Evolutionary conservation across 345 rosid genomes (phyloP), one percentile per base, ranked within the genome.

Genomic region (Kernera saxatilis): DNA sequence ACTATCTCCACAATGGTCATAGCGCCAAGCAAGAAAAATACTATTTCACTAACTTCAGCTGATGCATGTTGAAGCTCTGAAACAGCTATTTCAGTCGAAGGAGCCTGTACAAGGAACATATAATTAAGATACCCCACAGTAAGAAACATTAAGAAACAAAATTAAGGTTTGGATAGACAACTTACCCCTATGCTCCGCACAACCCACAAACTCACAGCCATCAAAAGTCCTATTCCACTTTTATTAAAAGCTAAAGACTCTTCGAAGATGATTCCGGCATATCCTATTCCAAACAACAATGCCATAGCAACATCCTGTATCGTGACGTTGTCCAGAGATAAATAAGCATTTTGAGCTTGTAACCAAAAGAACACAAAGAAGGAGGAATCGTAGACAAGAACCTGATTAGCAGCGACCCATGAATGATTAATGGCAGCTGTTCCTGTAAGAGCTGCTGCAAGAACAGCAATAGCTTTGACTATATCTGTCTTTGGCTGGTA

Each of bases 1-100:
- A 94, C 91, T 57, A 93, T 91, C 86, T 93, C 97, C 36, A 91
- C 97, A 23, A 94, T 94, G 44, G 99, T 94, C 99, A 94, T 94
- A 19, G 99, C 99, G 10, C 99, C 99, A 9, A 94, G 96, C 80
- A 94, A 72, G 87, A 94, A 94, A 70, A 94, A 91, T 2, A 94
- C 99, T 64, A 94, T 91, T 72, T 91, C 93, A 76, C 95, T 91
- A 65, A 89, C 99, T 91, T 91, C 96, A 22, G 88, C 95, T 43
- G 92, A 88, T 76, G 99, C 96, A 83, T 77, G 91, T 61, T 84
- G 77, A 79, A 94, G 82, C 86, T 94, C 96, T 25, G 88, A 66
- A 61, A 88, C 95, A 81, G 93, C 97, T 70, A 91, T 77, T 53
- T 91, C 96, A 78, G 92, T 81, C 76, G 99, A 91, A 79, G 99